Evolutionary conservation across 768 basidiomycete species (phyloP).

Genomic region (Tephrocybe sp.): DNA sequence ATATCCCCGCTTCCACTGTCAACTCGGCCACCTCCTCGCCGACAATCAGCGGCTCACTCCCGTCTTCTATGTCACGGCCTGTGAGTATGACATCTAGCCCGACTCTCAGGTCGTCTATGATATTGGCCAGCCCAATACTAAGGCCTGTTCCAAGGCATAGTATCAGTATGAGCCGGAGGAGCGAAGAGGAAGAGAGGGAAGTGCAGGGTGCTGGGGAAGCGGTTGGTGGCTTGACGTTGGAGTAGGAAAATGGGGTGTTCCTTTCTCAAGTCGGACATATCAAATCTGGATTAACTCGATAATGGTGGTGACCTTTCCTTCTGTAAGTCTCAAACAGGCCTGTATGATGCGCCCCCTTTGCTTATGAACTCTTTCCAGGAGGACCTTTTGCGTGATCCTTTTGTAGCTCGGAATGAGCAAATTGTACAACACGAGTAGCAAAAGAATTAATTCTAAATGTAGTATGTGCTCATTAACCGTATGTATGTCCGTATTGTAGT

Average conservation of each 20-base stretch:
- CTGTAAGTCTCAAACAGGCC: no score
- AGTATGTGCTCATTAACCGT: no score
- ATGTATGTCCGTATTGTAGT: no score
- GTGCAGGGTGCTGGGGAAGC: slow-evolving; percentile 80
- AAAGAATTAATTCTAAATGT: no score
- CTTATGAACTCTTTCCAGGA: no score
- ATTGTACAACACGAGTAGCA: no score
- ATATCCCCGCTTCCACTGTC: slow-evolving; percentile 54
- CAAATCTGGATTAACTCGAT: no score
- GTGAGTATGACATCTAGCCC: slow-evolving; percentile 70
- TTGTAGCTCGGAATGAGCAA: no score
- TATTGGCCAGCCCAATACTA: slow-evolving; percentile 75
- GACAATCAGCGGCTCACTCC: slow-evolving; percentile 53
- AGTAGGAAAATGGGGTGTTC: slow-evolving; percentile 20
- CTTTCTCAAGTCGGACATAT: no score
- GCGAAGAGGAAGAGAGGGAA: slow-evolving; percentile 71
- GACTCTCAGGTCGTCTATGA: slow-evolving; percentile 68
- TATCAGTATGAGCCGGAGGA: slow-evolving; percentile 50
- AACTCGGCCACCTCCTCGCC: slow-evolving; percentile 76
- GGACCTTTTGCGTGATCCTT: no score
- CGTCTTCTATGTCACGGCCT: slow-evolving; percentile 47
- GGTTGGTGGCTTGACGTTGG: slow-evolving; percentile 61
- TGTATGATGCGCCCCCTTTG: no score
- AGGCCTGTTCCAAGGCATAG: slow-evolving; percentile 59
- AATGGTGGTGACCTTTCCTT: no score